Percentiles rank a stretch among this genome's conserved stretches.
Conservation (phyloP, 176 grass and related monocot genomes). For the Secale cereale region DNA sequence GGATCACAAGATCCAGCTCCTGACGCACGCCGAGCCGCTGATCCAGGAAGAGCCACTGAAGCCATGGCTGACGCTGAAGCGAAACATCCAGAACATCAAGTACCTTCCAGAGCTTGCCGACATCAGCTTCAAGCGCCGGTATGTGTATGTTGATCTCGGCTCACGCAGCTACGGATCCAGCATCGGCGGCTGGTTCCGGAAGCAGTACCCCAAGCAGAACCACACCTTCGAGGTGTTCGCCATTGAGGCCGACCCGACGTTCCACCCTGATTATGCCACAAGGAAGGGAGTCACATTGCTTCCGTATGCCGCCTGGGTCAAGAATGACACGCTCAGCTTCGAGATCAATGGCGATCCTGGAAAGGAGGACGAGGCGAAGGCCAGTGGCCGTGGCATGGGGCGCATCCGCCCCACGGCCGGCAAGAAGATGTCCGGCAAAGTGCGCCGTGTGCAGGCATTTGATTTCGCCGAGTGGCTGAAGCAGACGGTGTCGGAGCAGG, state of each 20-base stretch:
- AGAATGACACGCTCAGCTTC: conserved; percentile 65
- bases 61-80: conserved; percentile 77
- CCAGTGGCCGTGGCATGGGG: conserved; percentile 49
- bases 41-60: conserved; percentile 73
- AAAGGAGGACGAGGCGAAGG: conserved; percentile 43
- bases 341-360: conserved; percentile 65
- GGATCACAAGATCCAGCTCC: conserved; percentile 58
- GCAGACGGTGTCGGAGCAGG: conserved; percentile 48
- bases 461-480: conserved; percentile 74
- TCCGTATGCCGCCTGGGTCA: conserved; percentile 70
- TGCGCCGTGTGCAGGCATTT: conserved; percentile 48
- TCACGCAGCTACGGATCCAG: conserved; percentile 72
- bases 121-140: conserved; percentile 68
- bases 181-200: conserved; percentile 79
- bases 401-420: conserved; percentile 43
- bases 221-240: conserved; percentile 73
- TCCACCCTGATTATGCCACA: conserved; percentile 58
- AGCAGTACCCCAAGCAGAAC: conserved; percentile 86
- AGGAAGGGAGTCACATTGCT: conserved; percentile 71
- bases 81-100: conserved; percentile 67
- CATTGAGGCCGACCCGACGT: conserved; percentile 65
- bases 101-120: conserved; percentile 55
- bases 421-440: conserved; percentile 30
- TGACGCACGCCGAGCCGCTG: conserved; percentile 48
- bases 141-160: conserved; percentile 64